Evolutionary conservation across 2,329 filamentous ascomycete genomes (phyloP), one percentile per base, ranked within the genome.

Genomic region (Fusarium sororula): DNA sequence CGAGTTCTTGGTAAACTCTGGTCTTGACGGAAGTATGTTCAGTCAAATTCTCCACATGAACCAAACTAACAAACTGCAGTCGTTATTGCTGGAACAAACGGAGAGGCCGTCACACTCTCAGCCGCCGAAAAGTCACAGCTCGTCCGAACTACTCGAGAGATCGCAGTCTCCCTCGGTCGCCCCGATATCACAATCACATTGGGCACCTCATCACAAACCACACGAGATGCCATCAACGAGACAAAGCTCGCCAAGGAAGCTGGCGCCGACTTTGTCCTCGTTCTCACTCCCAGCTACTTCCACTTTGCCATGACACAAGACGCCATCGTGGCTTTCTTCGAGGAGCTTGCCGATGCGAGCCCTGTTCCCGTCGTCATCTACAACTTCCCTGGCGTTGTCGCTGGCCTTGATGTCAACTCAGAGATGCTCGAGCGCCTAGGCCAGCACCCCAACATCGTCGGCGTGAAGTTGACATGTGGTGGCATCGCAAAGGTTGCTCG

Each of bases 281-380:
- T 93, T 1, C 86, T 94, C 13, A 90, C 91, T 15, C 91, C 92
- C n/a, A 90, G 88, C 75, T 94, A 93, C 83, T 94, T 93, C 82
- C 89, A 91, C 79, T 85, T 89, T 37, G 85, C 91, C 50, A 90
- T 93, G 81, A 88, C 84, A 51, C 85, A 86, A 63, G 88, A 89
- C 20, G 87, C 89, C 5, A 85, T 93, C 37, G 84, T 89, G 57
- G 84, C 87, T 28, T 93, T 92, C 82, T 94, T 93, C 82, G 83
- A 85, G 50, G 89, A 90, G 71, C 70, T 80, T 7, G 92, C 92
- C 5, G 84, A 87, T 56, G 86, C 86, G 4, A 90, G 87, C 24
- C 86, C 88, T 0, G 79, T 94, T 3, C 91, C 92, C 0, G 84
- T 94, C 30, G 82, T 94, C 45, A 90, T 94, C 66, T 94, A 94